phyloP scores from a whole-genome alignment of 495 filamentous ascomycete genomes.

The Trichoderma reesei region DNA sequence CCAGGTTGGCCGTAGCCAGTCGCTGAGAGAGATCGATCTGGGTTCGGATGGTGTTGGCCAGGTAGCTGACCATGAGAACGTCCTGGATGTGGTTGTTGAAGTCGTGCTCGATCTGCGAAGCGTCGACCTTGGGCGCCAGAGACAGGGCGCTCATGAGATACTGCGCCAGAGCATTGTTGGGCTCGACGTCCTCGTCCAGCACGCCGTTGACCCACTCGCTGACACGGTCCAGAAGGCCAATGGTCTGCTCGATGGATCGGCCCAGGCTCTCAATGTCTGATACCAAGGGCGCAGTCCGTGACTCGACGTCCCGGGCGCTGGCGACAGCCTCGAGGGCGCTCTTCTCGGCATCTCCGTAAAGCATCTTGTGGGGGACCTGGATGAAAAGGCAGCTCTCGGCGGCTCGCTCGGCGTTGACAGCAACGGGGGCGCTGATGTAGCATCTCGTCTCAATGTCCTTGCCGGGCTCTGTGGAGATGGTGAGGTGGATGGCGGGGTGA shows the following conservation, averaged over 20 bases:
- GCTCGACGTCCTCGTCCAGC: slow-evolving; percentile 48
- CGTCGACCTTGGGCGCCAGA: slow-evolving; percentile 86
- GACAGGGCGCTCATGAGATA: slow-evolving; percentile 86
- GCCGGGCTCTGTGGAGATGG: slow-evolving; percentile 78
- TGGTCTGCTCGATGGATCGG: slow-evolving; percentile 70
- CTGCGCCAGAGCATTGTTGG: slow-evolving; percentile 82
- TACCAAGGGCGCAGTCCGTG: slow-evolving; percentile 57
- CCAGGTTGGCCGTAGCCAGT: slow-evolving; percentile 74
- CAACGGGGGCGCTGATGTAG: slow-evolving; percentile 90
- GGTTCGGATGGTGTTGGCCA: slow-evolving; percentile 96
- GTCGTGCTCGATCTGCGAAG: slow-evolving; percentile 81
- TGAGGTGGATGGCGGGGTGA: slow-evolving; percentile 91
- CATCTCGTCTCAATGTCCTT: slow-evolving; percentile 75
- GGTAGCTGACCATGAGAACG: slow-evolving; percentile 89
- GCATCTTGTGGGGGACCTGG: slow-evolving; percentile 78
- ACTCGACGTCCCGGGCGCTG: slow-evolving; percentile 67
- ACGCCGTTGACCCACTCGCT: slow-evolving; percentile 82
- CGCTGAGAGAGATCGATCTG: slow-evolving; percentile 97
- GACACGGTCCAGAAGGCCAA: slow-evolving; percentile 82
- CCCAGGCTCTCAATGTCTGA: slow-evolving; percentile 85
- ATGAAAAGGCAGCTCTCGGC: slow-evolving; percentile 94
- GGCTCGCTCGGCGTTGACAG: slow-evolving; percentile 87
- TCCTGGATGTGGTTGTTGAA: slow-evolving; percentile 99
- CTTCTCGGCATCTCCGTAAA: slow-evolving; percentile 83
- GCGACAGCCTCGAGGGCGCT: slow-evolving; percentile 80